Conservation (phyloP, 345 rosid species). For the Lepidium africanum region DNA sequence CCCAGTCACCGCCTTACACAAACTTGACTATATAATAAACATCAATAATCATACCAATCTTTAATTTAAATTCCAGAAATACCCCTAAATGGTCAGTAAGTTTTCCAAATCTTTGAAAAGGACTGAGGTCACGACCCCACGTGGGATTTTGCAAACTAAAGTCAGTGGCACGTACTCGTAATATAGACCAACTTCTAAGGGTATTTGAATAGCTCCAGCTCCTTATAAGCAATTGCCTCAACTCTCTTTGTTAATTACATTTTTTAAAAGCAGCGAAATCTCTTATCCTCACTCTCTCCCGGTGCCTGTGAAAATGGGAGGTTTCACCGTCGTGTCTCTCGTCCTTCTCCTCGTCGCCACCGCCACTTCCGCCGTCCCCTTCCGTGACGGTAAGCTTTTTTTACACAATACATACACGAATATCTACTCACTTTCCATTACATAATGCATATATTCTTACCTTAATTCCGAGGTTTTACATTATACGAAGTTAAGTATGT, state of each 20-base stretch:
- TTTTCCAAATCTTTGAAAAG: slow-evolving; percentile 15
- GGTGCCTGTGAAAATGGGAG: slow-evolving; percentile 14
- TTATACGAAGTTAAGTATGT: neutral
- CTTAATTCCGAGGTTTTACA: neutral
- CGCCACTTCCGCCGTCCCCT: neutral
- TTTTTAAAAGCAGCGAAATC: neutral
- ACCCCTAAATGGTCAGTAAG: neutral
- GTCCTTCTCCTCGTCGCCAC: slow-evolving; percentile 23
- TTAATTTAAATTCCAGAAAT: neutral
- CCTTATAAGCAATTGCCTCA: slow-evolving; percentile 21
- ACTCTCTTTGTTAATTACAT: neutral
- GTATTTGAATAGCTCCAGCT: neutral
- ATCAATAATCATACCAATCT: neutral
- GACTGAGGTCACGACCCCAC: slow-evolving; percentile 21
- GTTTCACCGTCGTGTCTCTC: slow-evolving; percentile 13
- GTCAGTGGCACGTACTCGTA: slow-evolving; percentile 21
- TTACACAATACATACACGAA: neutral
- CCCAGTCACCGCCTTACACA: slow-evolving; percentile 25
- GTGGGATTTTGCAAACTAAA: slow-evolving; percentile 9
- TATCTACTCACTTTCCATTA: neutral
- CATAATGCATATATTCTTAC: neutral
- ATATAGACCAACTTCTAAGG: neutral
- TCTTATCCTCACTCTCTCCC: neutral
- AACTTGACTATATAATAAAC: neutral
- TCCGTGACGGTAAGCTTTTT: slow-evolving; percentile 22